Evolutionary conservation across 78 protist genomes (phyloP), one percentile per base, ranked within the genome.

Genomic region (Polysphondylium violaceum): DNA sequence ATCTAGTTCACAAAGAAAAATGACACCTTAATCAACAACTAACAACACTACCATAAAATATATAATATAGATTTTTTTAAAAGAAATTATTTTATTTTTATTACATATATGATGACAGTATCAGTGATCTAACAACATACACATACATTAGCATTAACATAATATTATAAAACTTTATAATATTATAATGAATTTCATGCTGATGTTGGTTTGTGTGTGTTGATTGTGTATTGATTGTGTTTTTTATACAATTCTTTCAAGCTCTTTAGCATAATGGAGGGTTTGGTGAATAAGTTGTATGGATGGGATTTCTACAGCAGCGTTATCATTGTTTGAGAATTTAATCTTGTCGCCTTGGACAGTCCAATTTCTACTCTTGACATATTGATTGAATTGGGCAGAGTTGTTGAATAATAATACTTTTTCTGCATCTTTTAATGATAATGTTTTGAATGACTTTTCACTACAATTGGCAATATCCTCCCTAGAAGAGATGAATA

Each of bases 221-320:
- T 33, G 8, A 14, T 3, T 53, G 29, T 27, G 53, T 23, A 27
- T 35, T 1, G n/a, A 68, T 56, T 44, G 6, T 68, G 19, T n/a
- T 35, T 21, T 86, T 75, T 72, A 88, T 67, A 88, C 93, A 88
- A 88, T 88, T 72, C 93, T 88, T 61, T 88, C 93, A 68, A 88
- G 76, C 60, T 88, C 93, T 36, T 77, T 68, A 31, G 93, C 93
- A 71, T 88, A 88, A 35, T 68, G 74, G 19, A 88, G 72, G 50
- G 93, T 75, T 71, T 88, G 93, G 25, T 44, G 58, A 60, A 88
- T 88, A 7, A 88, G 43, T 77, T 88, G 86, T 14, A 47, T 23
- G 12, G 93, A 88, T 73, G 93, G 93, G 6, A 88, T 88, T 43
- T 88, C 79, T 35, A 50, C 47, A 7, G 59, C 2, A 17, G 33